Percentiles rank a stretch among this genome's conserved stretches.
Conservation (phyloP, 805 yeast genomes). For the Barnettozyma siamensis region DNA sequence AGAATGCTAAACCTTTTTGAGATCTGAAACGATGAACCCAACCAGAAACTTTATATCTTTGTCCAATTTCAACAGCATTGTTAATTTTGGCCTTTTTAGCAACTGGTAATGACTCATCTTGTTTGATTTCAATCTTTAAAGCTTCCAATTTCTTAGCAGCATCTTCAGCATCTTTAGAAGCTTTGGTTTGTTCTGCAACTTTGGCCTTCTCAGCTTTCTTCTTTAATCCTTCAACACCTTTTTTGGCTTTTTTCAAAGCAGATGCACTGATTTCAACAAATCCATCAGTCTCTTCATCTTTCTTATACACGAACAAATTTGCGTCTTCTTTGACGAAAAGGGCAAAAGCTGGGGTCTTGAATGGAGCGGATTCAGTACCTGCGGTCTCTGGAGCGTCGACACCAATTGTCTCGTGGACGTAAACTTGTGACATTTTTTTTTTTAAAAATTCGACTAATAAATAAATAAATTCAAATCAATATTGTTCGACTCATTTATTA, state of each 20-base stretch:
- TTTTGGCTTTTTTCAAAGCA: conserved; percentile 92
- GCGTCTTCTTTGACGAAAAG: conserved; percentile 37
- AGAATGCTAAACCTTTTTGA: conserved; percentile 87
- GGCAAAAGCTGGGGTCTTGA: conserved; percentile 81
- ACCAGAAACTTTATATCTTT: conserved; percentile 77
- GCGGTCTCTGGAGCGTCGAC: conserved; percentile 48
- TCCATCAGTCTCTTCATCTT: conserved; percentile 50
- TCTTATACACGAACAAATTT: conserved; percentile 55
- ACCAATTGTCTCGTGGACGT: conserved; percentile 73
- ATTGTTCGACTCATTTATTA: too few species aligned
- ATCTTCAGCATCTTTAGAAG: conserved; percentile 61
- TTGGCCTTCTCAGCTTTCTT: conserved; percentile 55
- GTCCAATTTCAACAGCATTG: conserved; percentile 41
- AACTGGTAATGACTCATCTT: conserved; percentile 66
- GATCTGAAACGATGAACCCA: conserved; percentile 95
- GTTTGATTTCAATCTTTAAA: conserved; percentile 65
- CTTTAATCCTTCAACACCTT: conserved; percentile 87
- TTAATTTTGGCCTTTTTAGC: conserved; percentile 64
- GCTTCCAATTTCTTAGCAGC: conserved; percentile 73
- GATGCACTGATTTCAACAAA: conserved; percentile 80
- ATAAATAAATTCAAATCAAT: too few species aligned
- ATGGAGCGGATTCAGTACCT: conserved; percentile 71
- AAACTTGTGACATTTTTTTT: conserved; percentile 33
- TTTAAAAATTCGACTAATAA: too few species aligned
- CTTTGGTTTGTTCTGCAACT: conserved; percentile 44